Conservation (phyloP, 2,329 filamentous ascomycete species). For the Chrysoporthe austroafricana region DNA sequence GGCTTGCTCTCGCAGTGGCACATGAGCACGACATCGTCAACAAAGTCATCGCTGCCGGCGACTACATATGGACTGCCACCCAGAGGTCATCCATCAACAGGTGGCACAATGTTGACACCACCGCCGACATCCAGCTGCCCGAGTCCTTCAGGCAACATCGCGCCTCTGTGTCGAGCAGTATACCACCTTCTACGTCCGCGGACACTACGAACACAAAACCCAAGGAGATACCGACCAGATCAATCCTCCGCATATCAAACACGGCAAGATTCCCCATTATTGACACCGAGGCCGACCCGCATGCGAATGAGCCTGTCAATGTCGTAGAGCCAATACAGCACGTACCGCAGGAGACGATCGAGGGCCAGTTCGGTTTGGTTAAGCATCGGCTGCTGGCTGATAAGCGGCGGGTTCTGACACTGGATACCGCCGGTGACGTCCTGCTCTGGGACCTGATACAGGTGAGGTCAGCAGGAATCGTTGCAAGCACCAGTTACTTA, state of each 20-base stretch:
- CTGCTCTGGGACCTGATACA: conserved; percentile 91
- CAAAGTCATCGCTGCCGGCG: conserved; percentile 69
- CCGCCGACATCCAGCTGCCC: conserved; percentile 69
- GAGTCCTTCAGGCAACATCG: conserved; percentile 56
- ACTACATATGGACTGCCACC: conserved; percentile 88
- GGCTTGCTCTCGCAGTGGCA: conserved; percentile 84
- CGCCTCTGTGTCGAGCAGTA: conserved; percentile 47
- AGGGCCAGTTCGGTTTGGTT: conserved; percentile 92
- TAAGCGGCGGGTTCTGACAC: conserved; percentile 81
- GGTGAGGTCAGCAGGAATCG: conserved; percentile 50
- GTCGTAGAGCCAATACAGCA: conserved; percentile 67
- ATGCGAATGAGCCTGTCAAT: conserved; percentile 38
- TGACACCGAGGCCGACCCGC: conserved; percentile 58
- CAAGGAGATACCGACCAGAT: conserved; percentile 75
- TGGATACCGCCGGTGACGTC: conserved; percentile 94
- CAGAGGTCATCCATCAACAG: conserved; percentile 90
- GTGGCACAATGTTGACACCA: conserved; percentile 85
- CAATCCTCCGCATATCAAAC: conserved; percentile 82
- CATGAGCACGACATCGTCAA: conserved; percentile 87
- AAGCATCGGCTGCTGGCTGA: conserved; percentile 94
- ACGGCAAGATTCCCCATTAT: conserved; percentile 74
- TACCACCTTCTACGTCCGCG: conserved; percentile 41
- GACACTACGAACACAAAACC: conserved; percentile 44
- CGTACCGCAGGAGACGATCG: conserved; percentile 78
- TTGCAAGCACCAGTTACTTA: conserved; percentile 28